Conservation (phyloP, 805 yeast genomes). For the Monosporozyma aerobia region DNA sequence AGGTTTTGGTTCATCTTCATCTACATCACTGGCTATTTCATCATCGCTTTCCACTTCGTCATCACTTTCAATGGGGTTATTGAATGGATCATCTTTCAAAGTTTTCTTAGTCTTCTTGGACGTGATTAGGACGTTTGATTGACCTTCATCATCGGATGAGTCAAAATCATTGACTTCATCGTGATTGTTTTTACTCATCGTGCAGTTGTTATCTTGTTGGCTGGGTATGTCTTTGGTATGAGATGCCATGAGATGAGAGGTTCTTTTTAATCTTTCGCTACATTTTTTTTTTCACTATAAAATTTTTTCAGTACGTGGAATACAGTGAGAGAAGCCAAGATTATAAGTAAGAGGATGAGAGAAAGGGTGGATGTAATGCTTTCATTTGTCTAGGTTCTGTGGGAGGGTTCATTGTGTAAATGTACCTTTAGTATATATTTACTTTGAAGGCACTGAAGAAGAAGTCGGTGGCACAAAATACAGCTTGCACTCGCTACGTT, state of each 20-base stretch:
- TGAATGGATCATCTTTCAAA: conserved; percentile 12
- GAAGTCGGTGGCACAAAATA: too few species aligned
- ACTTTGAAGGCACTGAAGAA: too few species aligned
- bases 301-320: background rate
- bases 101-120: conserved; percentile 11
- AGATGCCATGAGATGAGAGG: background rate
- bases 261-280: background rate
- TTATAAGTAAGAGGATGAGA: too few species aligned
- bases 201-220: background rate
- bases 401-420: too few species aligned
- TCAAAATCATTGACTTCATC: conserved; percentile 17
- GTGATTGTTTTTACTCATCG: background rate
- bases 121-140: conserved; percentile 14
- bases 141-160: conserved; percentile 25
- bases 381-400: too few species aligned
- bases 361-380: too few species aligned
- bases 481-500: too few species aligned
- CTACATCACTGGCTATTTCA: too few species aligned
- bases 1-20: conserved; percentile 1
- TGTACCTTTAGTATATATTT: too few species aligned
- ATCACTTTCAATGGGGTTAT: conserved; percentile 10
- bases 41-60: conserved; percentile 15
- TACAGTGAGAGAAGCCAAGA: background rate
- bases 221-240: background rate
- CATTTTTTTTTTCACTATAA: background rate